Percentiles rank a stretch among this genome's conserved stretches.
Conservation (phyloP, 257 asterid species). For the Nicotiana benthamiana region DNA sequence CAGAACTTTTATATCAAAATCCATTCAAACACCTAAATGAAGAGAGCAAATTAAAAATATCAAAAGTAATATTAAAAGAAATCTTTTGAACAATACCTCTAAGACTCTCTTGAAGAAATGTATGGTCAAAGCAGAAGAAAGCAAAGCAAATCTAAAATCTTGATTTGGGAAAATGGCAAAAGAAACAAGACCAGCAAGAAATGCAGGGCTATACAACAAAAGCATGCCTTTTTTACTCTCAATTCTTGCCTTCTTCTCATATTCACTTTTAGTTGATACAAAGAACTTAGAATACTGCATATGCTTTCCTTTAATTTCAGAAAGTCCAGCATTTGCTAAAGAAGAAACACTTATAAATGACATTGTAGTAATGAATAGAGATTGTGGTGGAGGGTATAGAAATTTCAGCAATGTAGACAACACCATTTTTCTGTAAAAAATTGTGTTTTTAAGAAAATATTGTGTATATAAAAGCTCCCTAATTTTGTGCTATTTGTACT, state of each 20-base stretch:
- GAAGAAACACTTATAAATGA: conserved; percentile 17
- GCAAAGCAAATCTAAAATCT: conserved; percentile 34
- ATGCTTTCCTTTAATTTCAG: conserved; percentile 49
- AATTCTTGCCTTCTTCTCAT: conserved; percentile 16
- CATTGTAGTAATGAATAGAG: conserved; percentile 26
- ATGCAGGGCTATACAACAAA: conserved; percentile 48
- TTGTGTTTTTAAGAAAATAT: not conserved
- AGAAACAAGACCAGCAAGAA: conserved; percentile 44
- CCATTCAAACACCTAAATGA: no score
- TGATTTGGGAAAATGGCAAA: conserved; percentile 31
- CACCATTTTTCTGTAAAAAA: no score
- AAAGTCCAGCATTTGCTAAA: conserved; percentile 21
- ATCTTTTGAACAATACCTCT: conserved; percentile 31
- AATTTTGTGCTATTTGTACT: not conserved
- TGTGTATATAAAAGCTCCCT: not conserved
- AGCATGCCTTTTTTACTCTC: conserved; percentile 61
- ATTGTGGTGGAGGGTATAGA: conserved; percentile 29
- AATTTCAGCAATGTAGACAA: conserved; percentile 12
- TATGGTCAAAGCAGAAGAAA: conserved; percentile 37
- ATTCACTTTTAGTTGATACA: conserved; percentile 18
- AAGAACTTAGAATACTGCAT: conserved; percentile 70
- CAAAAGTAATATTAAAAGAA: no score
- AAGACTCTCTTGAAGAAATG: conserved; percentile 64
- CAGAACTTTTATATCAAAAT: no score
- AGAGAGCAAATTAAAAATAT: no score